Conservation (phyloP, 768 basidiomycete species). For the Baorangia bicolor region DNA sequence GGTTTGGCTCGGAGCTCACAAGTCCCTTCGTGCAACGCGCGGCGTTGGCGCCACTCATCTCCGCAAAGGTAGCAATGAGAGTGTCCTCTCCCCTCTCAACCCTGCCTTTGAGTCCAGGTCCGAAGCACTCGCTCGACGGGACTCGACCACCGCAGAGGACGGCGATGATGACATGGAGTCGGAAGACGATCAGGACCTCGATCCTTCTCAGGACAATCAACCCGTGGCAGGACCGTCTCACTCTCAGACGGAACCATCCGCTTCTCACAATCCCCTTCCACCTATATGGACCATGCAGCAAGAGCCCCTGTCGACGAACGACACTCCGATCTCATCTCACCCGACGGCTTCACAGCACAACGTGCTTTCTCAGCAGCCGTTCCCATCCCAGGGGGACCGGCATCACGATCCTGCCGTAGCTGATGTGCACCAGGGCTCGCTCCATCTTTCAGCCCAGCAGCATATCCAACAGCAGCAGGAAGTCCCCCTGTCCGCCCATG, state of each 20-base stretch:
- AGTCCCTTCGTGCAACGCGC: constrained; percentile 32
- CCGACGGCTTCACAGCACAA: constrained; percentile 29
- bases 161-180: constrained; percentile 38
- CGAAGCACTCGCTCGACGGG: constrained; percentile 27
- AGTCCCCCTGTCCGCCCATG: constrained; percentile 29
- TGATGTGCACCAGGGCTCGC: constrained; percentile 28
- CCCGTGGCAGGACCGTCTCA: constrained; percentile 30
- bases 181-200: constrained; percentile 34
- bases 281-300: constrained; percentile 35
- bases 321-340: constrained; percentile 33
- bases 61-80: constrained; percentile 37
- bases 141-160: constrained; percentile 32
- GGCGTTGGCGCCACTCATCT: constrained; percentile 32
- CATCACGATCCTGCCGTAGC: constrained; percentile 27
- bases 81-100: constrained; percentile 40
- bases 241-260: constrained; percentile 24
- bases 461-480: constrained; percentile 32
- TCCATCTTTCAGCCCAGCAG: constrained; percentile 31
- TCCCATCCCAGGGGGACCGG: constrained; percentile 26
- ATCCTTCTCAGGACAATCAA: constrained; percentile 25
- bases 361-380: constrained; percentile 31
- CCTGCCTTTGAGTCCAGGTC: constrained; percentile 38
- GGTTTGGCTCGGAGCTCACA: constrained; percentile 47
- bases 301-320: constrained; percentile 26
- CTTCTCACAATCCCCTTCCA: constrained; percentile 32